Evolutionary conservation across 2,329 filamentous ascomycete species (phyloP).

Genomic region (Nemania diffusa): DNA sequence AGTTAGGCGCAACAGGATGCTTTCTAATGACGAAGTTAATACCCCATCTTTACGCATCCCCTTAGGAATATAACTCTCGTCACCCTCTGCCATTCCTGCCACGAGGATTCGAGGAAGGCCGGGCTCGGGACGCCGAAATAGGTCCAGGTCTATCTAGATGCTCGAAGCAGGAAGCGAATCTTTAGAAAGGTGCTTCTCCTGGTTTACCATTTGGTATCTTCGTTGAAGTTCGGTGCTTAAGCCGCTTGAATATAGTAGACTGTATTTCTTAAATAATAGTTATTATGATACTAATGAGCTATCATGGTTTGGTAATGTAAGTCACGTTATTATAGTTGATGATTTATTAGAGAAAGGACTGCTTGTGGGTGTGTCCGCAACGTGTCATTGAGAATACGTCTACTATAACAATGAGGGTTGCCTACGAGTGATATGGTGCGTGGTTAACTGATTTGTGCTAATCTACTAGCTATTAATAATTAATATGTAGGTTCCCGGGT

Average conservation of each 20-base stretch:
- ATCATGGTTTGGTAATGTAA: too few relatives aligned
- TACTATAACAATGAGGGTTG: too few relatives aligned
- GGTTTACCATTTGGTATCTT: conserved; percentile 1
- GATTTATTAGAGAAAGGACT: too few relatives aligned
- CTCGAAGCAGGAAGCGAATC: neutral
- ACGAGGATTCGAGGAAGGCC: conserved; percentile 12
- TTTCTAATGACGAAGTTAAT: conserved; percentile 24
- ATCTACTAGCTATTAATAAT: too few relatives aligned
- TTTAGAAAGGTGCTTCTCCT: neutral
- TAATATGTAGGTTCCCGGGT: too few relatives aligned
- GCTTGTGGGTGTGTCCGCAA: too few relatives aligned
- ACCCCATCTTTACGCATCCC: conserved; percentile 1
- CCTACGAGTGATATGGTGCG: too few relatives aligned
- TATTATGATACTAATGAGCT: neutral
- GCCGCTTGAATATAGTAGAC: conserved; percentile 3
- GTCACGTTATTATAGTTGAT: too few relatives aligned
- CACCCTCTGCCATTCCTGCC: conserved; percentile 16
- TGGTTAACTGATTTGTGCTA: too few relatives aligned
- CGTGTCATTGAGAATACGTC: too few relatives aligned
- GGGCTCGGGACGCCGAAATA: conserved; percentile 2
- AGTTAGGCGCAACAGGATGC: conserved; percentile 19
- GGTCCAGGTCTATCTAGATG: conserved; percentile 5
- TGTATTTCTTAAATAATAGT: conserved; percentile 4
- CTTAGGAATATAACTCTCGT: neutral
- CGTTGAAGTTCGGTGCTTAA: conserved; percentile 10